Evolutionary conservation across 2,329 filamentous ascomycete genomes (phyloP).

Genomic region (Clarireedia sp.): DNA sequence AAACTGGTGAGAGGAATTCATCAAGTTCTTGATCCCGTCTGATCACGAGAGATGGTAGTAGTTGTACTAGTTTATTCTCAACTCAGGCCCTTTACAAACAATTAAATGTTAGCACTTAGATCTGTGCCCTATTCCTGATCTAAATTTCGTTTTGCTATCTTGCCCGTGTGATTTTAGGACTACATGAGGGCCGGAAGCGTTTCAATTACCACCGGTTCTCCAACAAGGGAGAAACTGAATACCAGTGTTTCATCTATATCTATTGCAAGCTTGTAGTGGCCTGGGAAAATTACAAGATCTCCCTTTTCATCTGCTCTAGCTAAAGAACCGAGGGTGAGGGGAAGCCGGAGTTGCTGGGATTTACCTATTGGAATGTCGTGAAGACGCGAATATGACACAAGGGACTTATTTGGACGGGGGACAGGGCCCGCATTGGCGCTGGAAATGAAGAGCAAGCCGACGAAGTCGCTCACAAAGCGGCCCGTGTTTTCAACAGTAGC

Average conservation of each 20-base stretch:
- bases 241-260: slow-evolving; percentile 34
- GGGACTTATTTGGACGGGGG: slow-evolving; percentile 44
- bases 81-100: no score
- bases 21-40: no score
- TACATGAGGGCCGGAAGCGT: no score
- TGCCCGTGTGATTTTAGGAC: no score
- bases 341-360: slow-evolving; percentile 30
- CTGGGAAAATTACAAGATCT: slow-evolving; percentile 45
- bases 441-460: slow-evolving; percentile 43
- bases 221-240: no score
- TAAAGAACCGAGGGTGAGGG: slow-evolving; percentile 41
- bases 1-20: no score
- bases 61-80: no score
- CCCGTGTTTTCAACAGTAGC: slow-evolving; percentile 36
- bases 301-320: slow-evolving; percentile 43
- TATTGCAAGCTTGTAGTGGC: slow-evolving; percentile 40
- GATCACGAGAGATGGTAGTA: no score
- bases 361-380: slow-evolving; percentile 23
- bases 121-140: no score
- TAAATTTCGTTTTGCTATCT: no score
- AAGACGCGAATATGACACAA: slow-evolving; percentile 42
- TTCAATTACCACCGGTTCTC: no score
- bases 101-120: no score
- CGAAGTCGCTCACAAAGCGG: slow-evolving; percentile 44
- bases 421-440: slow-evolving; percentile 36